Percentiles rank a stretch among this genome's conserved stretches.
These are phyloP conservation scores for Xylaria curta DNA, from an alignment of 495 filamentous ascomycete genomes.

Conservation along the genomic window DNA sequence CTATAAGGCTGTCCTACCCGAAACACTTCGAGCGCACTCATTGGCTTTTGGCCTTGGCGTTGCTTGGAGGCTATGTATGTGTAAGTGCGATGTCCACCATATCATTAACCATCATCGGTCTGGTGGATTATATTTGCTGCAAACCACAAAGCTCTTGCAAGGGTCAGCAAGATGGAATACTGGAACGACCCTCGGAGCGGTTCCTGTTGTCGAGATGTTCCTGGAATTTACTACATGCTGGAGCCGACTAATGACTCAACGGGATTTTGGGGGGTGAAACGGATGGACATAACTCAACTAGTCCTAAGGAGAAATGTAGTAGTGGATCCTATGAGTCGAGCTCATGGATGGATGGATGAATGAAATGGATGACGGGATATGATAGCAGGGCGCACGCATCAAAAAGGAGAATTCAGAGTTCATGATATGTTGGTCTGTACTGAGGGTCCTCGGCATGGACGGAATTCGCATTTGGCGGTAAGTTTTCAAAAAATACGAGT, in stretches of 20 bases:
- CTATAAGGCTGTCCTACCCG: not conserved
- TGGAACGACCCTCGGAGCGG: not conserved
- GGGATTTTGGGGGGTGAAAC: not conserved
- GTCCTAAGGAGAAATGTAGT: conserved; percentile 1
- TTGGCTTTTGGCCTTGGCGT: not conserved
- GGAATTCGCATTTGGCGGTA: conserved; percentile 17
- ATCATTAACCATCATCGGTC: not conserved
- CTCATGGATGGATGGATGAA: conserved; percentile 5
- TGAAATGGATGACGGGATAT: not conserved
- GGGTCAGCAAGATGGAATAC: not conserved
- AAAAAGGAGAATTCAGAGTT: not conserved
- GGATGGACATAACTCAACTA: not conserved
- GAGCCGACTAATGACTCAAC: not conserved
- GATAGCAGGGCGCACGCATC: not conserved
- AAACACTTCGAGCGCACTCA: not conserved
- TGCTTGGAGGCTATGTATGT: not conserved
- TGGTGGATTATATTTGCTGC: not conserved
- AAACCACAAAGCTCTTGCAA: not conserved
- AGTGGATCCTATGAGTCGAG: too few relatives aligned
- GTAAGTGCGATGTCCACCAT: not conserved
- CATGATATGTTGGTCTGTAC: conserved; percentile 9
- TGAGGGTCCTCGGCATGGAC: not conserved
- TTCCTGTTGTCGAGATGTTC: not conserved
- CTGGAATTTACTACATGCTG: not conserved
- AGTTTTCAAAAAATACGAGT: conserved; percentile 16